Evolutionary conservation across 2,329 filamentous ascomycete species (phyloP).

Genomic region (Stemphylium lycopersici): DNA sequence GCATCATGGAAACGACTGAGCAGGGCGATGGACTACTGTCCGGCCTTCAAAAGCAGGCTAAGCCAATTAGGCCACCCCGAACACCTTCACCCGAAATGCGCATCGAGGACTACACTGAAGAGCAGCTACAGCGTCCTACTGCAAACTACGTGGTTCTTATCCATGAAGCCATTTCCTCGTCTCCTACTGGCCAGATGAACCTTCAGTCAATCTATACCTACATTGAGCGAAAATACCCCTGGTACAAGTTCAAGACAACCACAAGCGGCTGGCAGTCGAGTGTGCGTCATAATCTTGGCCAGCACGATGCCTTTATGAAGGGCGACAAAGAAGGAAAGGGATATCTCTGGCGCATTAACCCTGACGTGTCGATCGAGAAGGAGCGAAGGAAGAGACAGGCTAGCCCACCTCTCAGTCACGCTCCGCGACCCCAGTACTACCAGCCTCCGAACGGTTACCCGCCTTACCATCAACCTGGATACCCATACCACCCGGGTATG

Average conservation of each 20-base stretch:
- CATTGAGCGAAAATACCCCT: slow-evolving; percentile 67
- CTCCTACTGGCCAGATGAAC: slow-evolving; percentile 63
- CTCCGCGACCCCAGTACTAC: slow-evolving; percentile 42
- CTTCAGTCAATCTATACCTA: slow-evolving; percentile 70
- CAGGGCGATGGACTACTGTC: slow-evolving; percentile 39
- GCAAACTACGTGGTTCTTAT: slow-evolving; percentile 69
- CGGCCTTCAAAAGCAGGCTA: slow-evolving; percentile 55
- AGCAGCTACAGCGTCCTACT: slow-evolving; percentile 73
- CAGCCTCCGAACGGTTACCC: slow-evolving; percentile 40
- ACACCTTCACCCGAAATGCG: slow-evolving; percentile 69
- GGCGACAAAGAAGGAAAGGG: slow-evolving; percentile 67
- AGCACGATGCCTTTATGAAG: slow-evolving; percentile 65
- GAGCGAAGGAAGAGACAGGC: slow-evolving; percentile 59
- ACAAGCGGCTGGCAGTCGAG: slow-evolving; percentile 71
- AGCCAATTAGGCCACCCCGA: slow-evolving; percentile 55
- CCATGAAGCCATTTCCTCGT: slow-evolving; percentile 65
- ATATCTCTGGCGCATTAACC: slow-evolving; percentile 67
- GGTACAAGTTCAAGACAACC: slow-evolving; percentile 64
- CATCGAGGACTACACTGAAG: slow-evolving; percentile 70
- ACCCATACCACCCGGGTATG: slow-evolving; percentile 40
- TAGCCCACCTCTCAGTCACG: slow-evolving; percentile 49
- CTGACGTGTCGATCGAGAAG: slow-evolving; percentile 65
- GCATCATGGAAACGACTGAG: slow-evolving; percentile 45
- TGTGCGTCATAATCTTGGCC: slow-evolving; percentile 68
- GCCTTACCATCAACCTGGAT: slow-evolving; percentile 34